Conservation (phyloP, 1,139 yeast species). For the Zygoascus hellenicus region DNA sequence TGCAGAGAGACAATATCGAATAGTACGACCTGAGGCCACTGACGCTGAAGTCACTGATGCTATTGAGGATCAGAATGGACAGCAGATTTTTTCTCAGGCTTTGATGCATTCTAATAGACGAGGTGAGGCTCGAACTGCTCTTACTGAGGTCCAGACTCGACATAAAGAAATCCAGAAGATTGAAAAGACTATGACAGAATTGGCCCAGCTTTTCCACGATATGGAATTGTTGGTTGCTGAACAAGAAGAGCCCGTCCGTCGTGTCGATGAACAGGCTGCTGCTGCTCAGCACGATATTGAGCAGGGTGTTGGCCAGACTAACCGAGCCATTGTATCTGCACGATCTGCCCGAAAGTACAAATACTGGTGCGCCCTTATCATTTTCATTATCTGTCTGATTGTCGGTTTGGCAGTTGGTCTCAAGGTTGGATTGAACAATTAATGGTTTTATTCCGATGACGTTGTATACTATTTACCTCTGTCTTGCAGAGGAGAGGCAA, state of each 20-base stretch:
- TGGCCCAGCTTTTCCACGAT: slow-evolving; percentile 89
- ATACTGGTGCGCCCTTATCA: slow-evolving; percentile 76
- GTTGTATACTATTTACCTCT: too few species aligned
- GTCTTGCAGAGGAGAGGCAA: too few species aligned
- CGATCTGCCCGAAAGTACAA: slow-evolving; percentile 88
- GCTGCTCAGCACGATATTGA: slow-evolving; percentile 88
- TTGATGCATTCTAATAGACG: slow-evolving; percentile 86
- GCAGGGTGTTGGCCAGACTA: slow-evolving; percentile 91
- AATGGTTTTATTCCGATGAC: neutral
- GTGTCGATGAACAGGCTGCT: slow-evolving; percentile 73
- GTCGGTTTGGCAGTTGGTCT: slow-evolving; percentile 49
- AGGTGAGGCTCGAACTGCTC: slow-evolving; percentile 94
- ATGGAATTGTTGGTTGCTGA: slow-evolving; percentile 96
- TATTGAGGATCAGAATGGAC: slow-evolving; percentile 76
- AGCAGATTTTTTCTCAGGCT: slow-evolving; percentile 93
- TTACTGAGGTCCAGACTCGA: slow-evolving; percentile 93
- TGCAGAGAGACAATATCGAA: slow-evolving; percentile 88
- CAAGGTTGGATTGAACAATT: slow-evolving; percentile 18
- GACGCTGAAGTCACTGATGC: slow-evolving; percentile 80
- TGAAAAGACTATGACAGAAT: slow-evolving; percentile 93
- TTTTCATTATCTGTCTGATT: slow-evolving; percentile 59
- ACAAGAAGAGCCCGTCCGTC: slow-evolving; percentile 85
- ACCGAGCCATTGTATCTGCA: slow-evolving; percentile 84
- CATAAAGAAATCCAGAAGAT: slow-evolving; percentile 93
- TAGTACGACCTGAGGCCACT: slow-evolving; percentile 90